These are phyloP conservation scores for Lomentospora prolificans DNA, from an alignment of 2,329 filamentous ascomycete genomes.

Conservation along the genomic window DNA sequence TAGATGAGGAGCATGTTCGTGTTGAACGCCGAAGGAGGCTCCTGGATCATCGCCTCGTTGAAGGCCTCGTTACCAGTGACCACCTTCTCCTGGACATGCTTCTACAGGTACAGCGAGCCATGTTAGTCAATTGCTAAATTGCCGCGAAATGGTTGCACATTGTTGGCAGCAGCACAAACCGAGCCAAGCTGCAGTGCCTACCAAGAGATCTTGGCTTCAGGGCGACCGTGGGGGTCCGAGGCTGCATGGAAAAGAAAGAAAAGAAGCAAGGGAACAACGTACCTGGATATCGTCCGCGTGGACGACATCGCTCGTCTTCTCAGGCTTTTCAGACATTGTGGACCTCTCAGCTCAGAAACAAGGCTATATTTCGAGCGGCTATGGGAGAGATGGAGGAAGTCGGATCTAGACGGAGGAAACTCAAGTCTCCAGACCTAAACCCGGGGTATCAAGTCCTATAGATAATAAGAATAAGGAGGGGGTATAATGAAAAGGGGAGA, in stretches of 20 bases:
- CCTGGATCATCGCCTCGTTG: constrained; percentile 47
- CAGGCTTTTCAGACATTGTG: background rate
- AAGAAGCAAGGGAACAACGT: background rate
- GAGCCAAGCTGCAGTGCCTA: too few relatives aligned
- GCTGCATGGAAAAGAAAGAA: background rate
- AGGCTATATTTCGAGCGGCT: background rate
- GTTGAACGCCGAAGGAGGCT: constrained; percentile 34
- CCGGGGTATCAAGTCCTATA: background rate
- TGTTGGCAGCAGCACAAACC: too few relatives aligned
- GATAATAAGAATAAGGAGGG: background rate
- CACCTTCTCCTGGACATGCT: constrained; percentile 74
- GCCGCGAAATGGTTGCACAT: too few relatives aligned
- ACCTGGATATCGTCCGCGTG: constrained; percentile 4
- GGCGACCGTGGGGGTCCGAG: too few relatives aligned
- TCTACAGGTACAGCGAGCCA: constrained; percentile 47
- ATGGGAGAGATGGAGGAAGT: constrained; percentile 62
- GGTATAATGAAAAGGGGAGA: background rate
- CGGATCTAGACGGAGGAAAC: constrained; percentile 36
- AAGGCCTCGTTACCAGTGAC: constrained; percentile 9
- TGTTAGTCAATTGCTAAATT: background rate
- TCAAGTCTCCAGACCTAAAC: background rate
- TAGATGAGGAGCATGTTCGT: constrained; percentile 30
- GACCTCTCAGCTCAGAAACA: background rate
- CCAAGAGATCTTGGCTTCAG: too few relatives aligned
- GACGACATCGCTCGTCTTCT: background rate